Base-by-base conservation (phyloP, 2,329 filamentous ascomycete genomes). In the Sclerotinia borealis region DNA sequence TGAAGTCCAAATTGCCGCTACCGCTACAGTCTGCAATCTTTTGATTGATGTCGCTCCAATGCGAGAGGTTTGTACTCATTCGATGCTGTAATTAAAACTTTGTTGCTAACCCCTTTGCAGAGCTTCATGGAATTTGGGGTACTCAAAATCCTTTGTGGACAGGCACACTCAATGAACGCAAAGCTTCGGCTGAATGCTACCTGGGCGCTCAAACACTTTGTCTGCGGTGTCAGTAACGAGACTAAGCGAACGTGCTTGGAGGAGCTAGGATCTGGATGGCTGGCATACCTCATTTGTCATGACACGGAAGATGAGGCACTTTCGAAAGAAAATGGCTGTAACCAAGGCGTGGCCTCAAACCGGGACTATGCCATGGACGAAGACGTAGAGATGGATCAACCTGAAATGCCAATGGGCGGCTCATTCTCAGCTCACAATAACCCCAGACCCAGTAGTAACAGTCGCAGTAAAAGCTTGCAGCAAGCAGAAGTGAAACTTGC, bases 131-230 rank as follows among this genome's bases (percentile, higher is more conserved):
- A 90, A 55, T 84, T 84, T 6, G 91, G 91, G 8, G 85, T 95
- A 1, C 81, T 96, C 68, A 86, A 85, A 66, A 84, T 89, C 0
- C 79, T 98, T 1, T 96, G 92, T 72, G 85, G 90, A 69, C 91
- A 96, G 73, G 92, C 93, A 1, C 90, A 90, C 74, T 95, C 91
- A 0, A 82, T 84, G 52, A 90, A 93, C 71, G 84, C 89, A n/a
- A 85, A 87, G 52, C 80, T 98, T 60, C 86, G 92, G 29, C 81
- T 96, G 31, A 92, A 95, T 70, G 92, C 93, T 27, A 77, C 99
- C 1, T 99, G 95, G 93, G 92, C 92, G 7, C 79, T 99, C 64
- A 98, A 98, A 74, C 92, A 98, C 76, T 83, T 97, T 56, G 88
- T 96, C 3, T 83, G 90, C 67, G 87, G 86, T 27, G 85, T 90